Evolutionary conservation across 2,329 filamentous ascomycete species (phyloP).

Genomic region (Graphiopsis chlorocephala): DNA sequence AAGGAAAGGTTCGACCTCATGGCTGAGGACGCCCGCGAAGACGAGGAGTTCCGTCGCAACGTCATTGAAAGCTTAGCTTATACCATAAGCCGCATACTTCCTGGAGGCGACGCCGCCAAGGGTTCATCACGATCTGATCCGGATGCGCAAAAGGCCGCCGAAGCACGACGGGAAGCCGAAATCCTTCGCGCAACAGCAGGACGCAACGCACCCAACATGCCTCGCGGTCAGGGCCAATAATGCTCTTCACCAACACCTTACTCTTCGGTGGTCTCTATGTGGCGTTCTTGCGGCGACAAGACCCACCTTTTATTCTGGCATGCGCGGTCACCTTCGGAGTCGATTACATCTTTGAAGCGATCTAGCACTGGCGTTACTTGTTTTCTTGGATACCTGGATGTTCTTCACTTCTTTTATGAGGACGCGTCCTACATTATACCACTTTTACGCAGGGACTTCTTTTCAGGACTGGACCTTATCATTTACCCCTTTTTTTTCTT

Average conservation of each 20-base stretch:
- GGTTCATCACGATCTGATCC: constrained; percentile 37
- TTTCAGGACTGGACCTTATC: not conserved
- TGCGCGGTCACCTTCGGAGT: constrained; percentile 2
- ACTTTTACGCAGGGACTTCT: constrained; percentile 4
- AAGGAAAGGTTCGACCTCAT: constrained; percentile 77
- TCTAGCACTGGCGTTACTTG: constrained; percentile 26
- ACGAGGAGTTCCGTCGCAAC: constrained; percentile 70
- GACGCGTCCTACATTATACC: constrained; percentile 5
- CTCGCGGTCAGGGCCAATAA: constrained; percentile 18
- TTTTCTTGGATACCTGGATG: constrained; percentile 12
- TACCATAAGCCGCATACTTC: constrained; percentile 67
- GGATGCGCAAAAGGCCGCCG: constrained; percentile 48
- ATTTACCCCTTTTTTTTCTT: constrained; percentile 7
- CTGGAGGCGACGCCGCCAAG: constrained; percentile 32
- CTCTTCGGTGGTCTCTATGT: constrained; percentile 10
- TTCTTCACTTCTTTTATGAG: constrained; percentile 6
- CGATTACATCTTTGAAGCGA: constrained; percentile 22
- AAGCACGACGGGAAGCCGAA: constrained; percentile 40
- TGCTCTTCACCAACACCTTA: constrained; percentile 4
- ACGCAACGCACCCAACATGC: not conserved
- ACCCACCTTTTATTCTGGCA: not conserved
- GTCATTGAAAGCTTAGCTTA: constrained; percentile 71
- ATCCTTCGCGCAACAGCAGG: constrained; percentile 15
- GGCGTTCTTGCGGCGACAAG: constrained; percentile 10
- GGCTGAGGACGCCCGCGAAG: constrained; percentile 74